Base-by-base conservation (phyloP, 805 yeast genomes). In the Ogataea neopini region DNA sequence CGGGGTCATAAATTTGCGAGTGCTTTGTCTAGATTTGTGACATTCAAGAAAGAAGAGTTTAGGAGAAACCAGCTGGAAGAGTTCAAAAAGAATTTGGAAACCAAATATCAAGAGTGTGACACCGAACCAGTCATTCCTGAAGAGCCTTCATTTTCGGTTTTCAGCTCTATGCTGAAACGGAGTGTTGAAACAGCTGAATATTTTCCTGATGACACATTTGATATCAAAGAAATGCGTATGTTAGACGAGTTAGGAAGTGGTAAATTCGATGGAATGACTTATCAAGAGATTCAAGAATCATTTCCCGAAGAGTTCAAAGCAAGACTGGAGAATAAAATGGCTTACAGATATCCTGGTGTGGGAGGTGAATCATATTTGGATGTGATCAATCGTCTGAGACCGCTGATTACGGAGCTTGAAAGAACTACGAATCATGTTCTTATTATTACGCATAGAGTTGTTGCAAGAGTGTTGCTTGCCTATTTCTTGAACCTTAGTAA, bases 321-420 rank as follows among this genome's bases (percentile, higher is more conserved):
- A 14, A 77, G 98, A 49, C 68, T 88, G 56, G 72, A 75, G 35
- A 86, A 89, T 66, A 92, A 92, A 67, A 74, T 92, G 57, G 74
- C 84, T 14, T 92, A 92, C 67, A 74, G 99, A 50, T 92, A 92
- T 62, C 99, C 98, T 1, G 99, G 99, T 3, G 87, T 89, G 42
- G 97, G 98, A 6, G 99, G 99, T 14, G 99, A 92, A 67, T 87
- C 96, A 0, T 92, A 92, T 58, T 70, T 92, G 56, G 98, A 92
- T 68, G 99, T 94, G 10, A 85, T 94, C 60, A 88, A 90, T 55
- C 75, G 99, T 52, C 74, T 92, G 47, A 76, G 96, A 50, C 96
- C 97, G 1, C 80, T 92, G 15, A 92, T 92, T 52, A 89, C 89
- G 10, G 99, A 92, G 65, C 79, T 94, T 41, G 99, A 92, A 64